Conservation (phyloP, 305 asterid species). For the Rubia tinctorum region DNA sequence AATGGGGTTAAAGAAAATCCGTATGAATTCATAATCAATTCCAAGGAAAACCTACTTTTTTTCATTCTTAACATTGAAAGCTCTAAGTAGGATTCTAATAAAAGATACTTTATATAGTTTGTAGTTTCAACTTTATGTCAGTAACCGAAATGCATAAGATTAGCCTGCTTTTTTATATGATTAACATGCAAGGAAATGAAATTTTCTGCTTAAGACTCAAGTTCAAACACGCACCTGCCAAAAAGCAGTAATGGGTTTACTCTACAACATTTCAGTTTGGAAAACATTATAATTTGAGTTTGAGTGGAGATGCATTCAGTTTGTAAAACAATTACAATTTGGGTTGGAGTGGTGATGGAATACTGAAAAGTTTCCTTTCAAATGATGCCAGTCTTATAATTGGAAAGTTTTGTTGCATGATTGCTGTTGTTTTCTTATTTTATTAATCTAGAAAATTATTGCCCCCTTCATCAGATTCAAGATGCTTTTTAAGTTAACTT, state of each 20-base stretch:
- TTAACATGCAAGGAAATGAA: neutral
- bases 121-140: neutral
- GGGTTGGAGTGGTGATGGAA: neutral
- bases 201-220: too few relatives aligned
- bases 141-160: neutral
- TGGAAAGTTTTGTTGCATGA: neutral
- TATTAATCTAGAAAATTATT: neutral
- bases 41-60: too few relatives aligned
- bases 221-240: neutral
- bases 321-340: too few relatives aligned
- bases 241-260: neutral
- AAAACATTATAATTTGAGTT: too few relatives aligned
- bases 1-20: too few relatives aligned
- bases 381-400: neutral
- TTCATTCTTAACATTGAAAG: neutral
- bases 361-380: neutral
- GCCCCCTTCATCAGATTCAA: neutral
- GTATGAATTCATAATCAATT: too few relatives aligned
- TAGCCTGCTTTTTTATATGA: too few relatives aligned
- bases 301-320: neutral
- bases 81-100: neutral
- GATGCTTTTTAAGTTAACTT: neutral
- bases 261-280: too few relatives aligned
- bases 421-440: neutral
- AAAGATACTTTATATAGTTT: too few relatives aligned